Evolutionary conservation across 208 protist genomes (phyloP).

Genomic region (Phytomonas sp.): DNA sequence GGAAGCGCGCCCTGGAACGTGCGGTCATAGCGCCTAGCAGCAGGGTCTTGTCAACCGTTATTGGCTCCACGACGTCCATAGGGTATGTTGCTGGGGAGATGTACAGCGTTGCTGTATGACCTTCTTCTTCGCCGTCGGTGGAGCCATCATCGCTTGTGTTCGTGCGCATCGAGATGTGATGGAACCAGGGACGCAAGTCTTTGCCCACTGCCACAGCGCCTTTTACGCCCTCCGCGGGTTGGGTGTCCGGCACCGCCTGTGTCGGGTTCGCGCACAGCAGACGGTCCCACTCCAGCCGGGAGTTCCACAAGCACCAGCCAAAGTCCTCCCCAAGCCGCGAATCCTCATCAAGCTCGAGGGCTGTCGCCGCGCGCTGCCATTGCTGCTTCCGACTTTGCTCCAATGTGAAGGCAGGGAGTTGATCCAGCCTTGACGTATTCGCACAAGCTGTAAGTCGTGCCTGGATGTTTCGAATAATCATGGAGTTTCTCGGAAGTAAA

Average conservation of each 20-base stretch:
- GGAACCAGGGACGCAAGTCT: constrained; percentile 64
- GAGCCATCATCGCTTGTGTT: constrained; percentile 9
- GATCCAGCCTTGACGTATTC: constrained; percentile 14
- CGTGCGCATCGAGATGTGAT: constrained; percentile 22
- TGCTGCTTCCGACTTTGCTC: constrained; percentile 1
- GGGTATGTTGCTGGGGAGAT: constrained; percentile 71
- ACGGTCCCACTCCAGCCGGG: constrained; percentile 35
- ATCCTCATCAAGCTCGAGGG: not conserved
- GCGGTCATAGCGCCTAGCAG: constrained; percentile 43
- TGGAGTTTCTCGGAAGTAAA: constrained; percentile 14
- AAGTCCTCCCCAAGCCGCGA: constrained; percentile 38
- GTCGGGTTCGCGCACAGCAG: constrained; percentile 36
- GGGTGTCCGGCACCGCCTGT: constrained; percentile 15
- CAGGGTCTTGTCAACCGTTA: constrained; percentile 27
- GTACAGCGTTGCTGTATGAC: constrained; percentile 13
- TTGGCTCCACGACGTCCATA: constrained; percentile 44
- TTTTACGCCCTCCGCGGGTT: constrained; percentile 14
- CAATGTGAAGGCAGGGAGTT: constrained; percentile 39
- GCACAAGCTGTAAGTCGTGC: not conserved
- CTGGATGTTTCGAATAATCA: constrained; percentile 9
- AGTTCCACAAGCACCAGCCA: constrained; percentile 73
- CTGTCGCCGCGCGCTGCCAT: constrained; percentile 1
- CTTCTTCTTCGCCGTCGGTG: not conserved
- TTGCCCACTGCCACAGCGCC: constrained; percentile 18
- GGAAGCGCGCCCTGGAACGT: constrained; percentile 77